Conservation (phyloP, 768 basidiomycete genomes). For the Pleurotus djamor region DNA sequence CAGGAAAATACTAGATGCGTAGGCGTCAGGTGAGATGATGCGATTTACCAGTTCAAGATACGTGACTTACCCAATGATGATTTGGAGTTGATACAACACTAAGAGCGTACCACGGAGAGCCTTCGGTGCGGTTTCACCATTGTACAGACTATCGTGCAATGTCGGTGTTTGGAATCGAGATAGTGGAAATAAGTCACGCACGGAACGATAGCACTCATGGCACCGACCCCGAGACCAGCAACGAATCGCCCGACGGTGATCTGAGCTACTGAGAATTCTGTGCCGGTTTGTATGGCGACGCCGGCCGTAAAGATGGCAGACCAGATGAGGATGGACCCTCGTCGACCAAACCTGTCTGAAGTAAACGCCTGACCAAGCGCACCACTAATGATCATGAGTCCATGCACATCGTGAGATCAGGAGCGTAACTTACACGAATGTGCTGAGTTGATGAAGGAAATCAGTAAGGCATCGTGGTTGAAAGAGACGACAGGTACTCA, state of each 20-base stretch:
- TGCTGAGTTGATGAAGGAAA: constrained; percentile 25
- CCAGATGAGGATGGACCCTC: constrained; percentile 77
- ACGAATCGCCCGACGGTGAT: constrained; percentile 73
- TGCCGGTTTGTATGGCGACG: constrained; percentile 68
- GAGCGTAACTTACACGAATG: constrained; percentile 42
- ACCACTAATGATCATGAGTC: constrained; percentile 32
- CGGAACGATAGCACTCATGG: constrained; percentile 47
- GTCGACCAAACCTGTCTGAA: constrained; percentile 68
- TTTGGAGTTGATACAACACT: constrained; percentile 76
- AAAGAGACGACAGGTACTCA: constrained; percentile 21
- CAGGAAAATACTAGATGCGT: constrained; percentile 54
- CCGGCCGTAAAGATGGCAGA: constrained; percentile 70
- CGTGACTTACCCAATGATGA: constrained; percentile 58
- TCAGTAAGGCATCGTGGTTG: not conserved
- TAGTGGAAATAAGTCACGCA: constrained; percentile 18
- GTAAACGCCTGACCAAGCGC: constrained; percentile 74
- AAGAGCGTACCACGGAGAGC: constrained; percentile 67
- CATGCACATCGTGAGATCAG: too few relatives aligned
- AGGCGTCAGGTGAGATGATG: not conserved
- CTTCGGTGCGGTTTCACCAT: constrained; percentile 78
- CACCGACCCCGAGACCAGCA: constrained; percentile 38
- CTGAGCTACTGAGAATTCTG: constrained; percentile 56
- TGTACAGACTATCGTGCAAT: constrained; percentile 50
- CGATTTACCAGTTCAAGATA: not conserved
- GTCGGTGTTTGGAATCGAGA: constrained; percentile 6